Evolutionary conservation across 306 rosid species (phyloP).

Genomic region (Cicer arietinum): DNA sequence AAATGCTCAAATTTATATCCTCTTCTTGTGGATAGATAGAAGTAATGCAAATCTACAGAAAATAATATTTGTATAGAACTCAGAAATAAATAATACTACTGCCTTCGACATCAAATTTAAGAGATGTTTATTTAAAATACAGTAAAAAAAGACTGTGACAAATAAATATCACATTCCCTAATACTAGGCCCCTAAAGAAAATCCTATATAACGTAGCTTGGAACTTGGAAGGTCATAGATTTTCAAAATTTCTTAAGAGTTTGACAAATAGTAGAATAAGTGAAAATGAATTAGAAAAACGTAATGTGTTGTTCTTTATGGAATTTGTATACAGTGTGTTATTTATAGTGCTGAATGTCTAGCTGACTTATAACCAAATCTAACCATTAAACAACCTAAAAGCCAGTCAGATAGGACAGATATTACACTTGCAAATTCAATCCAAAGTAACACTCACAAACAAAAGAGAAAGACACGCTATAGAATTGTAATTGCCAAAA

Average conservation of each 20-base stretch:
- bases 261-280: background rate
- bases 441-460: background rate
- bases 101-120: conserved; percentile 10
- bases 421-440: background rate
- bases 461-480: background rate
- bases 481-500: background rate
- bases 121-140: background rate
- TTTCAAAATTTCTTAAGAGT: background rate
- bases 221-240: background rate
- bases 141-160: background rate
- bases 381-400: background rate
- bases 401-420: background rate
- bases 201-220: background rate
- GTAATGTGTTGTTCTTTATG: background rate
- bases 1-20: conserved; percentile 66
- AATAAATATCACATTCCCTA: background rate
- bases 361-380: background rate
- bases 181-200: background rate
- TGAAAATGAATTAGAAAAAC: background rate
- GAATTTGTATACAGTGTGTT: background rate
- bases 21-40: conserved; percentile 70
- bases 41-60: conserved; percentile 66
- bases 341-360: background rate
- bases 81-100: conserved; percentile 18
- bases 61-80: conserved; percentile 28